Evolutionary conservation across 2,329 filamentous ascomycete species (phyloP).

Genomic region (Pseudogymnoascus sp.): DNA sequence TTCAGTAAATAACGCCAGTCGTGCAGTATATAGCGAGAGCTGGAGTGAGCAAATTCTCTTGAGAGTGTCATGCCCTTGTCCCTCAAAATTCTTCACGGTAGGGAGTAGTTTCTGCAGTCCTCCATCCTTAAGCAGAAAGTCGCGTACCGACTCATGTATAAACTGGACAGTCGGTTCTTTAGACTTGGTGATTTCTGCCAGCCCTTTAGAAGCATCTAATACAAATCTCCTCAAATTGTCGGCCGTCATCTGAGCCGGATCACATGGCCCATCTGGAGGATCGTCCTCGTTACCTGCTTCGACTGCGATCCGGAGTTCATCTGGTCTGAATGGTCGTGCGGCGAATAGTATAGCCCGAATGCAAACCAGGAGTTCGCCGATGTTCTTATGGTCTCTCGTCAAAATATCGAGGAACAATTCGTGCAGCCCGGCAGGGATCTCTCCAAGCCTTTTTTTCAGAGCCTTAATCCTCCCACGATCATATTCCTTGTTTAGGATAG

Average conservation of each 20-base stretch:
- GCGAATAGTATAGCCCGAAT: slow-evolving; percentile 50
- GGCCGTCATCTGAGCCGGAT: slow-evolving; percentile 19
- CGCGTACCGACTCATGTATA: slow-evolving; percentile 35
- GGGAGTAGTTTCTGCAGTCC: slow-evolving; percentile 26
- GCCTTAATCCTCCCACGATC: slow-evolving; percentile 24
- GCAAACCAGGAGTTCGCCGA: slow-evolving; percentile 37
- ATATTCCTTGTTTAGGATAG: slow-evolving; percentile 38
- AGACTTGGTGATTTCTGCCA: slow-evolving; percentile 33
- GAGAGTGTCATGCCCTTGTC: slow-evolving; percentile 26
- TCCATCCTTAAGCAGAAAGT: slow-evolving; percentile 35
- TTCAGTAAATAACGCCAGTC: background rate
- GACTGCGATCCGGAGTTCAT: slow-evolving; percentile 42
- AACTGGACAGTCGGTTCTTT: slow-evolving; percentile 34
- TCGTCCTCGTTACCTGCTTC: slow-evolving; percentile 22
- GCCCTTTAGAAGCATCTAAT: slow-evolving; percentile 36
- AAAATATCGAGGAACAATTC: slow-evolving; percentile 49
- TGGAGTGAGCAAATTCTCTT: slow-evolving; percentile 27
- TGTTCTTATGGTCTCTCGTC: slow-evolving; percentile 38
- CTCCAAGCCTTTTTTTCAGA: slow-evolving; percentile 27
- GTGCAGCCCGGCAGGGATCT: slow-evolving; percentile 36
- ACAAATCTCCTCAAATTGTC: slow-evolving; percentile 32
- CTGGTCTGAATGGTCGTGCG: slow-evolving; percentile 33
- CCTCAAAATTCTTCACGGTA: slow-evolving; percentile 26
- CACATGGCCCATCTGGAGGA: slow-evolving; percentile 9
- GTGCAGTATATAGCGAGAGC: slow-evolving; percentile 18